A percentile compares a stretch with the other conserved stretches of the same genome.
These are phyloP conservation scores for Clavariopsis aquatica DNA, from an alignment of 495 filamentous ascomycete genomes.

Conservation along the genomic window DNA sequence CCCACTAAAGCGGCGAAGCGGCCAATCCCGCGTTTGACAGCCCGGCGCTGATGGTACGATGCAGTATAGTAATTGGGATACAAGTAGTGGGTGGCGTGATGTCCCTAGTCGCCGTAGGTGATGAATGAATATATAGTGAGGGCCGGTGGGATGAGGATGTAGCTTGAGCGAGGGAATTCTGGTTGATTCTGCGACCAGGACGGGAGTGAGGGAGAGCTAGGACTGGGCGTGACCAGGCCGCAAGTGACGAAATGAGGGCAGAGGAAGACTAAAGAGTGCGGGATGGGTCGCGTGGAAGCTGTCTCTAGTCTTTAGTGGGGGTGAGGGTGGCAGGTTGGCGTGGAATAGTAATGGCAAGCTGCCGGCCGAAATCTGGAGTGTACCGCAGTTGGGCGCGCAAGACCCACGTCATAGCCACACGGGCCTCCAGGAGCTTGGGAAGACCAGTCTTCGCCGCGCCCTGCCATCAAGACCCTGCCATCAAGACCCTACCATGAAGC, in stretches of 20 bases:
- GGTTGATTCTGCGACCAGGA: slow-evolving; percentile 8
- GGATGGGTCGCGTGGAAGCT: slow-evolving; percentile 1
- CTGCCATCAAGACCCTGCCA: no score
- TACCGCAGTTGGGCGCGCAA: neutral
- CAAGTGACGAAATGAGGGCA: neutral
- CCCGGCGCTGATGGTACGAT: neutral
- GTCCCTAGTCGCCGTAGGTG: slow-evolving; percentile 1
- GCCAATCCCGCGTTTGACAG: neutral
- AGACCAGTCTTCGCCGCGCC: neutral
- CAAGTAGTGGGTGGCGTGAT: neutral
- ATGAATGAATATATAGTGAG: slow-evolving; percentile 16
- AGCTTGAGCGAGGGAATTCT: slow-evolving; percentile 13
- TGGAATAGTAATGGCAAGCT: neutral
- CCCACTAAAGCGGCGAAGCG: neutral
- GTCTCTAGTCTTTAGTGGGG: neutral
- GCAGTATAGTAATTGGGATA: neutral
- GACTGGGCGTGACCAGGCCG: neutral
- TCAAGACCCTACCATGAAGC: no score
- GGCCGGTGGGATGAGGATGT: neutral
- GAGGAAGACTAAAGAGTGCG: neutral
- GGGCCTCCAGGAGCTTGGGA: neutral
- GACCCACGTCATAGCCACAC: neutral
- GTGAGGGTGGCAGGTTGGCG: neutral
- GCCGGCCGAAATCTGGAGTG: neutral
- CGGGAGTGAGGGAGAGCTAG: neutral